Conservation (phyloP, 106 monocot species). For the Agapanthus africanus region DNA sequence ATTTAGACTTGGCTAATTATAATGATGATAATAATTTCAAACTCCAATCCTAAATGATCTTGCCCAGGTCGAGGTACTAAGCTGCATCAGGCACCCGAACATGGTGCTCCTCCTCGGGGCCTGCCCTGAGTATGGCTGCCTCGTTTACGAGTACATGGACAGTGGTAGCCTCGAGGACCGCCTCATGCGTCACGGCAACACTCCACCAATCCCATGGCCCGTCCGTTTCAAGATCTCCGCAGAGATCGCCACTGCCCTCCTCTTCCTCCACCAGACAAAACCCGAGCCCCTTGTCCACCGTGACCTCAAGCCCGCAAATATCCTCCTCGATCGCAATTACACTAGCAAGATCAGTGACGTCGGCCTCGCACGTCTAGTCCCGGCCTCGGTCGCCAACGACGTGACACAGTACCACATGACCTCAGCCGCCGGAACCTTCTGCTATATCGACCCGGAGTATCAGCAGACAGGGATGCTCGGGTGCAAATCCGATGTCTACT, state of each 20-base stretch:
- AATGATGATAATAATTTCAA: too few relatives aligned
- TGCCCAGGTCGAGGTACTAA: constrained; percentile 64
- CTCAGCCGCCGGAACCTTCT: constrained; percentile 71
- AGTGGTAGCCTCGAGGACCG: constrained; percentile 82
- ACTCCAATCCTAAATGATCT: neutral
- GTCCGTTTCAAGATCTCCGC: constrained; percentile 72
- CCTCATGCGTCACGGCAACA: constrained; percentile 48
- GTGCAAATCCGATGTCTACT: constrained; percentile 78
- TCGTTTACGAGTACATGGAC: constrained; percentile 87
- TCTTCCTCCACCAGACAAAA: constrained; percentile 85
- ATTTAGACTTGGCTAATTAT: too few relatives aligned
- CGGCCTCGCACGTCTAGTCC: constrained; percentile 67
- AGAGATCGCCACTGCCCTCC: constrained; percentile 66
- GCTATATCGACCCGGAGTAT: constrained; percentile 92
- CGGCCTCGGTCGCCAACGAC: constrained; percentile 51
- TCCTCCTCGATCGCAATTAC: constrained; percentile 80
- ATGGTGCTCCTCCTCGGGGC: constrained; percentile 89
- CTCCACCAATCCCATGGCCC: constrained; percentile 52
- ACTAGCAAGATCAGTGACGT: constrained; percentile 86
- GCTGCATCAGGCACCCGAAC: constrained; percentile 85
- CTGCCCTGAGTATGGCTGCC: constrained; percentile 78
- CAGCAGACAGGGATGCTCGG: constrained; percentile 90
- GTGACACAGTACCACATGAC: constrained; percentile 84
- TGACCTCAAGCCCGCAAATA: constrained; percentile 85
- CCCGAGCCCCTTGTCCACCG: constrained; percentile 88